These are phyloP conservation scores for Nothophytophthora sp. DNA, from an alignment of 352 stramenopile genomes.

Conservation along the genomic window DNA sequence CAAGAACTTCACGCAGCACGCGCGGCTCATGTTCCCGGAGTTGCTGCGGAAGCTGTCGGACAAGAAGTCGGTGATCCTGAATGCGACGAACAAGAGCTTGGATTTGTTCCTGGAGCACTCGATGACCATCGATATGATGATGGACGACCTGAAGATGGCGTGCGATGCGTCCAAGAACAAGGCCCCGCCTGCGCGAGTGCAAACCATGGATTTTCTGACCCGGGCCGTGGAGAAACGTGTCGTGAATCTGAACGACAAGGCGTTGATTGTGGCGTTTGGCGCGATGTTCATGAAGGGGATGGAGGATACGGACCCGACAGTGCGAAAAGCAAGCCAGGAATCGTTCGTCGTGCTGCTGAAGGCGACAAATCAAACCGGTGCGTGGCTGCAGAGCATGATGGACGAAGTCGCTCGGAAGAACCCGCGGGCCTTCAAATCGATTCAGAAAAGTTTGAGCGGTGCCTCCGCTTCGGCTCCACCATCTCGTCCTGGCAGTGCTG, in stretches of 20 bases:
- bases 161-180: slow-evolving; percentile 85
- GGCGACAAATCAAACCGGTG: slow-evolving; percentile 40
- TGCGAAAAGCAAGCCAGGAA: slow-evolving; percentile 76
- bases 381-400: slow-evolving; percentile 62
- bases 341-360: slow-evolving; percentile 63
- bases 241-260: slow-evolving; percentile 64
- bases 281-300: slow-evolving; percentile 61
- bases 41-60: slow-evolving; percentile 85
- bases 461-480: slow-evolving; percentile 19
- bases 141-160: slow-evolving; percentile 78
- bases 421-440: slow-evolving; percentile 67
- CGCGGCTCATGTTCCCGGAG: slow-evolving; percentile 74
- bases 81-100: slow-evolving; percentile 80
- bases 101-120: slow-evolving; percentile 81
- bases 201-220: slow-evolving; percentile 69
- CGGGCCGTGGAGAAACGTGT: slow-evolving; percentile 73
- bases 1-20: slow-evolving; percentile 82
- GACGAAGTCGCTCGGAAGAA: slow-evolving; percentile 74
- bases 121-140: slow-evolving; percentile 88
- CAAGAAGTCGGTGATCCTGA: slow-evolving; percentile 86
- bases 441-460: slow-evolving; percentile 50
- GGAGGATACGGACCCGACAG: slow-evolving; percentile 79
- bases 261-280: slow-evolving; percentile 64
- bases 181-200: slow-evolving; percentile 70
- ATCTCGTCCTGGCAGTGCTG: slow-evolving; percentile 34